A percentile compares a stretch with the other conserved stretches of the same genome.
Evolutionary conservation across 1,284 basidiomycete species (phyloP).

Genomic region (Cutaneotrichosporon arboriforme): DNA sequence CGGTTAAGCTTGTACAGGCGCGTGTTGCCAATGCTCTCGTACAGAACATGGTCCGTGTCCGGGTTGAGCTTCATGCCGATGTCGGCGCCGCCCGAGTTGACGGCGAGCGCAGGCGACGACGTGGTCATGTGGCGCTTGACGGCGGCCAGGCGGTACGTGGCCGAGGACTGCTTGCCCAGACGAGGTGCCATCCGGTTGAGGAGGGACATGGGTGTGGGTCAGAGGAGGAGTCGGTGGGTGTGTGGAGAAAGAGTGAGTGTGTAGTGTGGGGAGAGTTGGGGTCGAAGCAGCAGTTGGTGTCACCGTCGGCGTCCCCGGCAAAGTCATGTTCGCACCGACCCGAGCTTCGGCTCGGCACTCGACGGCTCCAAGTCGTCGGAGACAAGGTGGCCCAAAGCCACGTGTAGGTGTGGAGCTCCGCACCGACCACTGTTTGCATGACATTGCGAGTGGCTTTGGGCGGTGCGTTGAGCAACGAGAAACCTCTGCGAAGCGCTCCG

Average conservation of each 20-base stretch:
- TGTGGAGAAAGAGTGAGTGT: background rate
- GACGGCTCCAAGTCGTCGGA: background rate
- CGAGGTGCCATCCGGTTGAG: constrained; percentile 23
- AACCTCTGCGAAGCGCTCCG: too few relatives aligned
- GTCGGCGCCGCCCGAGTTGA: constrained; percentile 4
- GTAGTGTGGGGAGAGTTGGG: background rate
- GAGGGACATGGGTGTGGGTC: constrained; percentile 18
- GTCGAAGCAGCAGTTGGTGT: background rate
- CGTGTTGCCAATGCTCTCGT: constrained; percentile 22
- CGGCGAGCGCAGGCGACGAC: constrained; percentile 13
- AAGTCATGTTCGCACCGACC: too few relatives aligned
- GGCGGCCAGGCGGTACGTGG: constrained; percentile 24
- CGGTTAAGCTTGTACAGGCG: constrained; percentile 57
- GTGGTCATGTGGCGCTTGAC: constrained; percentile 33
- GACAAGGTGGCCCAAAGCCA: background rate
- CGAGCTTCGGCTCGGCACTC: background rate
- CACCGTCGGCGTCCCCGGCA: too few relatives aligned
- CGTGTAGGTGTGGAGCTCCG: background rate
- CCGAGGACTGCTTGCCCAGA: constrained; percentile 19
- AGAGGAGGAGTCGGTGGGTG: background rate
- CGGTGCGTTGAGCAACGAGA: too few relatives aligned
- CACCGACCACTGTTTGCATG: too few relatives aligned
- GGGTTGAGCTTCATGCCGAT: constrained; percentile 6
- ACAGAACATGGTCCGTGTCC: constrained; percentile 22
- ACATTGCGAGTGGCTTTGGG: too few relatives aligned